Evolutionary conservation across 2,329 filamentous ascomycete genomes (phyloP), one percentile per base, ranked within the genome.

Genomic region (Dryadomyces sulphureus): DNA sequence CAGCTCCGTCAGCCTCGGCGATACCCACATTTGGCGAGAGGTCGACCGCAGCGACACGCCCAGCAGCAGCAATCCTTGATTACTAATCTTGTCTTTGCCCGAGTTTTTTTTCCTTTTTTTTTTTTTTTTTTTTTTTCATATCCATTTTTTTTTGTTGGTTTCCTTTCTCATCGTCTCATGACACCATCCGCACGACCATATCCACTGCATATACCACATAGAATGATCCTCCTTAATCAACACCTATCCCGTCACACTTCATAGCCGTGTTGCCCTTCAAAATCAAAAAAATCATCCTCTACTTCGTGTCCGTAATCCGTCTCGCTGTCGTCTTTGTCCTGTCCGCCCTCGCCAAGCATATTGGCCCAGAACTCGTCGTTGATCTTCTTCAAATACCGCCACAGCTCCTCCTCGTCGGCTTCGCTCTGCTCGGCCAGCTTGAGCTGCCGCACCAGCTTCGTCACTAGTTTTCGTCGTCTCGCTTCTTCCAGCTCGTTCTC

Each of bases 291-390:
- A 5, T 43, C 30, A 7, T 43, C 14, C 7, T n/a, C 42, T 2
- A 24, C 11, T 1, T 20, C 24, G 2, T 39, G 16, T 19, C 22
- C 22, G 32, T 44, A 22, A 16, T 44, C 43, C 5, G 3, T 22
- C 16, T 45, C 35, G n/a, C 20, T 38, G 14, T 20, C 36, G 22
- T 5, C 27, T 14, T 38, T 16, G 17, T 20, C 19, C 42, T 25
- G 32, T 17, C 12, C 32, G 14, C 20, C 43, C 12, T 38, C 9
- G n/a, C 14, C 70, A 20, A 75, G 70, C 84, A 94, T 89, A 7
- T 75, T 67, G 5, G 68, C 54, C 7, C 84, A 70, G 55, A 94
- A 94, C 45, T 93, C 84, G 42, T 72, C 72, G 57, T 90, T 85
- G 12, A 92, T 60, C 49, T 72, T 72, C 46, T 63, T 66, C 39